Evolutionary conservation across 1,139 yeast species (phyloP).

Genomic region (Wickerhamomyces sp.): DNA sequence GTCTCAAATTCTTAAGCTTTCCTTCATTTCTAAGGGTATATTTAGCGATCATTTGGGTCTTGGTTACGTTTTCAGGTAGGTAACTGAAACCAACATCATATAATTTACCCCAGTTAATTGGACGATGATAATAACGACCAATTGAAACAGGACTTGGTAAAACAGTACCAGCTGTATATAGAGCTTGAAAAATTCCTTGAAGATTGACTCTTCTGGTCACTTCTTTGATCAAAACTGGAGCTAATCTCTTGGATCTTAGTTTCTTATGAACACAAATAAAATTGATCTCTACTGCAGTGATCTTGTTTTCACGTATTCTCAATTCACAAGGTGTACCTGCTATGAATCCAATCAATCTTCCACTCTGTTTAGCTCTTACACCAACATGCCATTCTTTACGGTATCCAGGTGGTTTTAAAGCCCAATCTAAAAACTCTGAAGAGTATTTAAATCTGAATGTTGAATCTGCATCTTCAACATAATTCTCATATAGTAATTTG

Average conservation of each 20-base stretch:
- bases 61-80: slow-evolving; percentile 71
- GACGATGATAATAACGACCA: slow-evolving; percentile 90
- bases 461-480: slow-evolving; percentile 92
- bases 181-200: slow-evolving; percentile 88
- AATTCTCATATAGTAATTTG: slow-evolving; percentile 76
- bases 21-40: slow-evolving; percentile 65
- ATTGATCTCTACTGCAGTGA: slow-evolving; percentile 83
- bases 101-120: slow-evolving; percentile 86
- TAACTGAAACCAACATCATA: slow-evolving; percentile 86
- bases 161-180: slow-evolving; percentile 88
- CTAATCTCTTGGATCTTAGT: slow-evolving; percentile 85
- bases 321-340: slow-evolving; percentile 82
- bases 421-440: slow-evolving; percentile 85
- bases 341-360: slow-evolving; percentile 84
- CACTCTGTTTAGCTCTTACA: slow-evolving; percentile 73
- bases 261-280: slow-evolving; percentile 93
- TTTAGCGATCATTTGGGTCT: slow-evolving; percentile 76
- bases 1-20: slow-evolving; percentile 58
- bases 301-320: slow-evolving; percentile 49
- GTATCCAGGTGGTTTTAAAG: slow-evolving; percentile 94
- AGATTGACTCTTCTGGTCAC: slow-evolving; percentile 89
- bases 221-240: slow-evolving; percentile 91
- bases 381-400: slow-evolving; percentile 87
- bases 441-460: slow-evolving; percentile 89
- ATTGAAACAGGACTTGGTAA: slow-evolving; percentile 91